A percentile compares a stretch with the other conserved stretches of the same genome.
Evolutionary conservation across 164 flowering plant genomes (phyloP).

Genomic region (Piper betle): DNA sequence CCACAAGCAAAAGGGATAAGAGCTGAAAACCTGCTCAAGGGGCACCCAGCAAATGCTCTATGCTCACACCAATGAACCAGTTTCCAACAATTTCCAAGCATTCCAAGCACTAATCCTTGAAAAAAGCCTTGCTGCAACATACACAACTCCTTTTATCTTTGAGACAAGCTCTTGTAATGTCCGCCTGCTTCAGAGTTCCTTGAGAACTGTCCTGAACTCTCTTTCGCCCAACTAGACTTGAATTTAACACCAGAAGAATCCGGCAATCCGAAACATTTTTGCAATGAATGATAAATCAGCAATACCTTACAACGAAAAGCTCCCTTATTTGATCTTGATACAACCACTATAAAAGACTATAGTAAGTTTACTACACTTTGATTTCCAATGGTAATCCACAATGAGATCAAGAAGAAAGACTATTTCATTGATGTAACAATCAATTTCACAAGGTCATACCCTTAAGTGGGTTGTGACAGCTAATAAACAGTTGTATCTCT

Average conservation of each 20-base stretch:
- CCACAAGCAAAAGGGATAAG: conserved; percentile 61
- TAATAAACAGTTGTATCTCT: too few relatives aligned
- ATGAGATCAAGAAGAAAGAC: too few relatives aligned
- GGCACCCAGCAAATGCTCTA: conserved; percentile 78
- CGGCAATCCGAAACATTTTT: conserved; percentile 13
- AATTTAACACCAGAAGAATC: conserved; percentile 78
- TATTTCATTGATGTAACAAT: too few relatives aligned
- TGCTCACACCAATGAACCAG: conserved; percentile 57
- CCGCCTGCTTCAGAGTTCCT: conserved; percentile 54
- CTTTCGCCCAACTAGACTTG: conserved; percentile 68
- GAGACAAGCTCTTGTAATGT: conserved; percentile 54
- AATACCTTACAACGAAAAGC: too few relatives aligned
- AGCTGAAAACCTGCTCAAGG: conserved; percentile 73
- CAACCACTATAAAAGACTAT: too few relatives aligned
- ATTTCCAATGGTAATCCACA: too few relatives aligned
- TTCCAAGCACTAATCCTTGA: conserved; percentile 54
- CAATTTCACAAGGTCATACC: too few relatives aligned
- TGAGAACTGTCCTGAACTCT: conserved; percentile 70
- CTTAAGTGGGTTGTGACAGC: too few relatives aligned
- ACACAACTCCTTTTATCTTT: conserved; percentile 74
- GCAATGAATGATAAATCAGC: too few relatives aligned
- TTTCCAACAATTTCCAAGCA: conserved; percentile 61
- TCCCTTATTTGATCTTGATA: too few relatives aligned
- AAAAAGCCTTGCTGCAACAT: conserved; percentile 78
- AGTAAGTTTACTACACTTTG: too few relatives aligned